phyloP scores from a whole-genome alignment of 495 filamentous ascomycete genomes.

The Hypoxylon perforatum region DNA sequence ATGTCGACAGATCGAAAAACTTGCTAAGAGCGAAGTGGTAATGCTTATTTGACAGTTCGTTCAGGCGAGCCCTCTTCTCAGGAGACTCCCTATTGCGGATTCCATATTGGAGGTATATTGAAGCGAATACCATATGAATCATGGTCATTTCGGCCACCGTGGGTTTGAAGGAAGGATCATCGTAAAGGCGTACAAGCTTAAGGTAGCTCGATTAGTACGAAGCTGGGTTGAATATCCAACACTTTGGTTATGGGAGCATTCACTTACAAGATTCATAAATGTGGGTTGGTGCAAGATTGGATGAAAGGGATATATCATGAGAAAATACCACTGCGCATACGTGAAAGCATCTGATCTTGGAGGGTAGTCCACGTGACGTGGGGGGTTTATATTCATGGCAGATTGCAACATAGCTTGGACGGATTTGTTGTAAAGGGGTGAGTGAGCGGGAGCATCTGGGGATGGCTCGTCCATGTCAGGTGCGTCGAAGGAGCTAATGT shows the following conservation, averaged over 20 bases:
- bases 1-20: slow-evolving; percentile 69
- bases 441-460: slow-evolving; percentile 50
- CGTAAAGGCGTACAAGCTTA: slow-evolving; percentile 70
- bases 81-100: slow-evolving; percentile 67
- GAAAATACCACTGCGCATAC: slow-evolving; percentile 78
- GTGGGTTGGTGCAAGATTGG: slow-evolving; percentile 77
- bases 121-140: slow-evolving; percentile 81
- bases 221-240: neutral
- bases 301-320: slow-evolving; percentile 75
- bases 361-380: slow-evolving; percentile 67
- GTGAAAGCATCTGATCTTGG: slow-evolving; percentile 65
- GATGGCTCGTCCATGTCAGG: slow-evolving; percentile 70
- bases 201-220: slow-evolving; percentile 20
- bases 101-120: slow-evolving; percentile 78
- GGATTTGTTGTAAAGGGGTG: slow-evolving; percentile 72
- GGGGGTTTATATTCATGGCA: slow-evolving; percentile 66
- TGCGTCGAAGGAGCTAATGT: slow-evolving; percentile 76
- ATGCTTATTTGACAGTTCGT: slow-evolving; percentile 73
- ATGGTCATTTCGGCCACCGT: slow-evolving; percentile 73
- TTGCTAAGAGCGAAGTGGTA: slow-evolving; percentile 78
- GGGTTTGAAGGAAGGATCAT: slow-evolving; percentile 69
- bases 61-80: slow-evolving; percentile 63
- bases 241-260: neutral
- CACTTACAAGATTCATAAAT: slow-evolving; percentile 71
- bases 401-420: slow-evolving; percentile 73